These are phyloP conservation scores for Neurospora sp. DNA, from an alignment of 2,329 filamentous ascomycete species.

Conservation along the genomic window DNA sequence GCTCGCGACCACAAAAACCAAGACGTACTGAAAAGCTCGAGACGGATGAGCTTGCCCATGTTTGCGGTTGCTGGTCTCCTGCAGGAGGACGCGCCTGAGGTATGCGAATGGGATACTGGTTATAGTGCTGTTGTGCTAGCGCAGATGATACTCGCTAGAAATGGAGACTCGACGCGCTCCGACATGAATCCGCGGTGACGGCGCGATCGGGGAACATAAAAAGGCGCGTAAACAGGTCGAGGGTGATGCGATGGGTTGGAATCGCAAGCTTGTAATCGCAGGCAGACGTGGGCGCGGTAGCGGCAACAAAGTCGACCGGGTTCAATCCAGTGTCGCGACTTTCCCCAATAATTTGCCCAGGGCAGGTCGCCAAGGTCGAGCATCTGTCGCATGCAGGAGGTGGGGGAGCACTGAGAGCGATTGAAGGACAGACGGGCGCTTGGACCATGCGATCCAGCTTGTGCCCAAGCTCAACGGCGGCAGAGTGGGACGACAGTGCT, in stretches of 20 bases:
- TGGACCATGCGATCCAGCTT: not conserved
- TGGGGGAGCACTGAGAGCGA: not conserved
- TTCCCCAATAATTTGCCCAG: not conserved
- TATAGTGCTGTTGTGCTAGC: not conserved
- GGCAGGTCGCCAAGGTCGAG: not conserved
- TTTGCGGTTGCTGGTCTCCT: constrained; percentile 26
- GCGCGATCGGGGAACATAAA: not conserved
- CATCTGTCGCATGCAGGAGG: not conserved
- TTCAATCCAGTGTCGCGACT: not conserved
- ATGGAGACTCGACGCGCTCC: not conserved
- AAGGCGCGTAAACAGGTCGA: not conserved
- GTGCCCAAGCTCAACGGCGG: not conserved
- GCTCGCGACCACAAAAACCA: not conserved
- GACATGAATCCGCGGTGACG: not conserved
- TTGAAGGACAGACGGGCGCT: not conserved
- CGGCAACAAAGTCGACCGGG: not conserved
- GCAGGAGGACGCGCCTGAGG: not conserved
- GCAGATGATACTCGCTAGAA: not conserved
- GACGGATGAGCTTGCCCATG: constrained; percentile 93
- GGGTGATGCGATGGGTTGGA: not conserved
- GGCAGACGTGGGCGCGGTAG: not conserved
- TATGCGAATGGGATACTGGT: not conserved
- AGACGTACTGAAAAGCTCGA: constrained; percentile 81
- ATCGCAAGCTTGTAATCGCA: not conserved
- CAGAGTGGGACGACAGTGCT: not conserved